Evolutionary conservation across 169 alveolate species (phyloP).

Genomic region (Cryptosporidium canis): DNA sequence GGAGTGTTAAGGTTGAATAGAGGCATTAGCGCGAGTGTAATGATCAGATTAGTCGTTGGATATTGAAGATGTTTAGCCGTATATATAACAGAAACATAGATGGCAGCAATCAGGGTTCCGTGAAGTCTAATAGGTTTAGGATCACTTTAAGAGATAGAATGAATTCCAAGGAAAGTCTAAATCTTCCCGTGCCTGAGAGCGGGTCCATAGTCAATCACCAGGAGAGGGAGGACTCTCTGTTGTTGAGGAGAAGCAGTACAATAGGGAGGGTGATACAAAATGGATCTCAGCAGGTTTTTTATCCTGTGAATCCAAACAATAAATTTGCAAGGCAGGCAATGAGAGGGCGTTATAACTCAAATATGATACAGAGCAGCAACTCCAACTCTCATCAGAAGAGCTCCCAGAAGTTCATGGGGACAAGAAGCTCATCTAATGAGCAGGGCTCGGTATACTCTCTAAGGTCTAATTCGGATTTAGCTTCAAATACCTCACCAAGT

Average conservation of each 20-base stretch:
- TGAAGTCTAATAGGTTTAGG: constrained; percentile 11
- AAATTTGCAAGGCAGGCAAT: background rate
- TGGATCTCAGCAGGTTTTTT: constrained; percentile 33
- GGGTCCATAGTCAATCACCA: background rate
- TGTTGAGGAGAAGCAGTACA: constrained; percentile 14
- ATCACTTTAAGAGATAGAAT: constrained; percentile 27
- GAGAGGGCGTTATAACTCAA: constrained; percentile 53
- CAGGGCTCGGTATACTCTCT: background rate
- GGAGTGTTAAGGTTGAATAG: background rate
- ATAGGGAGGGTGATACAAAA: constrained; percentile 20
- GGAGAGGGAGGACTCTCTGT: background rate
- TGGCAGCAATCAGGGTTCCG: background rate
- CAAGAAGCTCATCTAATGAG: background rate
- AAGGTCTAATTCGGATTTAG: constrained; percentile 2
- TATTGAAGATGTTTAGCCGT: constrained; percentile 55
- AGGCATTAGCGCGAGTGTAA: background rate
- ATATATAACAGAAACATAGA: constrained; percentile 13
- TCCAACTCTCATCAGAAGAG: background rate
- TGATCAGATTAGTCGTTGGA: background rate
- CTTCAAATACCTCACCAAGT: background rate
- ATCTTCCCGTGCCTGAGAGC: background rate
- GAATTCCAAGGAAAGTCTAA: background rate
- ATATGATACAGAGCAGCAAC: constrained; percentile 4
- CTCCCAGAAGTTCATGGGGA: background rate
- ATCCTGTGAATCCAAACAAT: constrained; percentile 33